Evolutionary conservation across 2,329 filamentous ascomycete species (phyloP).

Genomic region (Aspergillus sp.): DNA sequence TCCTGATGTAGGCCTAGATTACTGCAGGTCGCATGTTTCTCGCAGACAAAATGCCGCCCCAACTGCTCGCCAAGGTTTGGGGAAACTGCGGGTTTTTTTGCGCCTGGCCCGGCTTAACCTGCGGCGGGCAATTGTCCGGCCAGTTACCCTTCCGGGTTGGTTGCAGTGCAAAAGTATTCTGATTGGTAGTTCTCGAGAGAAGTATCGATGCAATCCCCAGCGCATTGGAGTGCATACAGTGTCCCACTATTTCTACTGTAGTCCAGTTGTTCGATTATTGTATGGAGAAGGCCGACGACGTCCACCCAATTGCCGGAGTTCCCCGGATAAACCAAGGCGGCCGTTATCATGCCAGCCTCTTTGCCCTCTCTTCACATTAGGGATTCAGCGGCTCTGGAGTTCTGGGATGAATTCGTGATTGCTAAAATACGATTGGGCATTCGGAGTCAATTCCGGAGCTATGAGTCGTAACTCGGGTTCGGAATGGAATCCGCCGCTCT

Average conservation of each 20-base stretch:
- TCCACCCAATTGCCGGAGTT: neutral
- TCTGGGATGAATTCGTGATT: neutral
- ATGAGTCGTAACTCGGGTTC: neutral
- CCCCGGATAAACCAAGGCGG: neutral
- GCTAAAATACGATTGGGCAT: neutral
- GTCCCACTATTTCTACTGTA: neutral
- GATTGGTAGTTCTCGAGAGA: constrained; percentile 9
- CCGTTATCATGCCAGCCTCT: neutral
- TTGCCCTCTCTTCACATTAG: neutral
- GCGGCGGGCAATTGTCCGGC: neutral
- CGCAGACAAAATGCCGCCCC: neutral
- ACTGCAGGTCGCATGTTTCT: constrained; percentile 3
- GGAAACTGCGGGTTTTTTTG: constrained; percentile 6
- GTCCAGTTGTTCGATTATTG: neutral
- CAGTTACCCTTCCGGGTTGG: constrained; percentile 16
- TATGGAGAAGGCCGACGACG: neutral
- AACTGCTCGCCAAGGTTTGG: neutral
- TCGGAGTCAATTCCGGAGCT: neutral
- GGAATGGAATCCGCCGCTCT: neutral
- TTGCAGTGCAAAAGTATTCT: constrained; percentile 19
- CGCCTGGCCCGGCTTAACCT: neutral
- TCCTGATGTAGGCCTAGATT: neutral
- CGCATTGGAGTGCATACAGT: neutral
- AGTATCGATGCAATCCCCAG: neutral
- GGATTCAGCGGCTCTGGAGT: neutral